These are phyloP conservation scores for Powellomyces hirtus DNA, from an alignment of 192 early-diverging fungal species.

Conservation along the genomic window DNA sequence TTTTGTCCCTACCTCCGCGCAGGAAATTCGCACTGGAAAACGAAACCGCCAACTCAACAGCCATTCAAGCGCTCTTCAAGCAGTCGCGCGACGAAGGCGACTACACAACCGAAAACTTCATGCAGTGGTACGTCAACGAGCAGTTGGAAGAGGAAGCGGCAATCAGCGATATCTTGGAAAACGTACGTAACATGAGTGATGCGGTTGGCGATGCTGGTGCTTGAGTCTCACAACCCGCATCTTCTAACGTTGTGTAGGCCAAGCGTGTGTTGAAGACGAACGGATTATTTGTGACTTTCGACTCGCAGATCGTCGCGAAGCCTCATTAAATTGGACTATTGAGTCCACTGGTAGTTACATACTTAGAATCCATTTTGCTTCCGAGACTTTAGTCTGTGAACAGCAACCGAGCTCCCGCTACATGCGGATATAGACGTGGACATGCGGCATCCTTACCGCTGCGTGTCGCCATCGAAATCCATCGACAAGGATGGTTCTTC, in stretches of 20 bases:
- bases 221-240: neutral
- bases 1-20: too few relatives aligned
- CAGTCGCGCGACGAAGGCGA: conserved; percentile 36
- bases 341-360: too few relatives aligned
- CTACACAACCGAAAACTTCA: conserved; percentile 33
- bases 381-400: too few relatives aligned
- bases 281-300: conserved; percentile 36
- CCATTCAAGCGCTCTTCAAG: conserved; percentile 27
- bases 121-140: conserved; percentile 40
- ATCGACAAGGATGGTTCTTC: too few relatives aligned
- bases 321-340: conserved; percentile 31
- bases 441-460: too few relatives aligned
- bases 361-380: too few relatives aligned
- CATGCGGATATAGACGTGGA: too few relatives aligned
- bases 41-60: conserved; percentile 29
- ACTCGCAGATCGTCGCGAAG: conserved; percentile 34
- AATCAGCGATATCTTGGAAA: conserved; percentile 36
- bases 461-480: too few relatives aligned
- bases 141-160: conserved; percentile 43
- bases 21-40: conserved; percentile 26
- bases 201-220: neutral
- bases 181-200: conserved; percentile 23
- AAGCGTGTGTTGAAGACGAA: conserved; percentile 28
- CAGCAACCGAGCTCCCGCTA: too few relatives aligned
- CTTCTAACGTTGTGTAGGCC: neutral